Evolutionary conservation across 1,284 basidiomycete species (phyloP), one percentile per base, ranked within the genome.

Genomic region (Apiotrichum domesticum): DNA sequence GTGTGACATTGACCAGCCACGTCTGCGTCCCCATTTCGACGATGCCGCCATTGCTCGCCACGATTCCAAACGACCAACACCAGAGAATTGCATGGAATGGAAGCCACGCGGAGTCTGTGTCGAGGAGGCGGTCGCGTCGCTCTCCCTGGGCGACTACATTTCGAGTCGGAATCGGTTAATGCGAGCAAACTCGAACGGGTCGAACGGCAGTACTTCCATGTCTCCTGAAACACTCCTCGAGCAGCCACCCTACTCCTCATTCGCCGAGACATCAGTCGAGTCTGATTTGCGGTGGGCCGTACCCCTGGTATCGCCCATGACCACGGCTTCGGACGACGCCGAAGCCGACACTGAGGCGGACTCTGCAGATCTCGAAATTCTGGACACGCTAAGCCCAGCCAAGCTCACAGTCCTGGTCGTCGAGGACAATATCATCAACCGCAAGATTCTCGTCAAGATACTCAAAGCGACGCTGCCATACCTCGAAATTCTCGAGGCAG

Each of bases 401-500:
- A 39, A 34, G 15, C 51, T 65, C 46, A 69, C 66, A 39, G 68
- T 75, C 2, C 52, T 75, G 34, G 72, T 76, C 6, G 74, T 76
- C 14, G 74, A 76, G 58, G 74, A 76, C 57, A 76, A 76, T 47
- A 54, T 65, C 37, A 68, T 76, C 52, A 76, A 75, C 59, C 63
- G 74, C 29, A 73, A 71, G 58, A 73, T 76, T 44, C 51, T 76
- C 34, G 71, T 73, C 35, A 70, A 69, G 45, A 74, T 74, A 53
- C 59, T 76, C 33, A 66, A 66, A 43, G 58, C 65, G 4, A 66
- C 66, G 37, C 53, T 68, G 32, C 43, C 49, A 9, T 5, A 35
- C 13, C 59, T 70, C 37, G 64, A 71, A 14, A 64, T 71, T 42
- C 44, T 52, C 46, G 72, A 75, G 57, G 72, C 73, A 1, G 69